Conservation (phyloP, 1,139 yeast species). For the Candida sanyaensis region DNA sequence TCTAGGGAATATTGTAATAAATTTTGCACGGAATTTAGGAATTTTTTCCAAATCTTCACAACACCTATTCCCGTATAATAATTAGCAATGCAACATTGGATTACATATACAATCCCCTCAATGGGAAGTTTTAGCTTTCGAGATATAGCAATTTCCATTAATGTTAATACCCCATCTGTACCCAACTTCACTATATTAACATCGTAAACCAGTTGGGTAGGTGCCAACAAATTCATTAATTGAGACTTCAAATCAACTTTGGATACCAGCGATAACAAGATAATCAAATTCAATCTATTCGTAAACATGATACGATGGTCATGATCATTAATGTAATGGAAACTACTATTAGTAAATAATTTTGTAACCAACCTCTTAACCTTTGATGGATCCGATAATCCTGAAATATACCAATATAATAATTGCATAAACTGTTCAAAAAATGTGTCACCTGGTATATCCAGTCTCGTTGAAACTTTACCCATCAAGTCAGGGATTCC, state of each 20-base stretch:
- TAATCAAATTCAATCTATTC: slow-evolving; percentile 40
- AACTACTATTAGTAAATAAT: slow-evolving; percentile 40
- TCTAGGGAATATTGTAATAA: background rate
- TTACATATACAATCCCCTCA: slow-evolving; percentile 20
- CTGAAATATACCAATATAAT: slow-evolving; percentile 35
- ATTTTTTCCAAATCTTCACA: slow-evolving; percentile 18
- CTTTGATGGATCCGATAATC: slow-evolving; percentile 25
- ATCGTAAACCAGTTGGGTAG: slow-evolving; percentile 27
- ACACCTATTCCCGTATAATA: slow-evolving; percentile 20
- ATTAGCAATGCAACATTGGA: slow-evolving; percentile 13
- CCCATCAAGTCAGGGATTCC: slow-evolving; percentile 27
- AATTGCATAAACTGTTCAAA: slow-evolving; percentile 43
- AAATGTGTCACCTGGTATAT: slow-evolving; percentile 34
- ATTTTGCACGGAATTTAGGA: slow-evolving; percentile 1
- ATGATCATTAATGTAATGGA: slow-evolving; percentile 26
- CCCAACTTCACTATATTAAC: slow-evolving; percentile 26
- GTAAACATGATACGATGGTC: slow-evolving; percentile 33
- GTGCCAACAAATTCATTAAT: slow-evolving; percentile 26
- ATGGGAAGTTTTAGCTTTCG: slow-evolving; percentile 22
- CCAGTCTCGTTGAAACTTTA: slow-evolving; percentile 27
- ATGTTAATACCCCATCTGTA: slow-evolving; percentile 22
- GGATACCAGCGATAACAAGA: slow-evolving; percentile 36
- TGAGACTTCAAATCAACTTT: slow-evolving; percentile 35
- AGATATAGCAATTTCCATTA: slow-evolving; percentile 19
- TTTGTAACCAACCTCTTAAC: slow-evolving; percentile 39